Evolutionary conservation across 768 basidiomycete genomes (phyloP), one percentile per base, ranked within the genome.

Genomic region (Agrocybe praecox): DNA sequence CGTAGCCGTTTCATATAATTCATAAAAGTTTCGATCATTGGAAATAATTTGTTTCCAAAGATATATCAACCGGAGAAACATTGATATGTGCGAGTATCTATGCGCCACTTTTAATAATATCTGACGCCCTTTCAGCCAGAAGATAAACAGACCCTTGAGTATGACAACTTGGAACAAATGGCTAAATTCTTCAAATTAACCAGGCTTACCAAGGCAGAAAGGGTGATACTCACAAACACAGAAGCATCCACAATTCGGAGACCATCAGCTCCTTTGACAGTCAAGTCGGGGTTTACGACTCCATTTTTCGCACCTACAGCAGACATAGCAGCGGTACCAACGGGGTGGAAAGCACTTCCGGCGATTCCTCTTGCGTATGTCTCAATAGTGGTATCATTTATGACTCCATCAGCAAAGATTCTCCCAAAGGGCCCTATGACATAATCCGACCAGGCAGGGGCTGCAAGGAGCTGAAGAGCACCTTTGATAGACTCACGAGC

Each of bases 191-290:
- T n/a, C n/a, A n/a, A n/a, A n/a, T n/a, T n/a, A n/a, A n/a, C n/a
- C n/a, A n/a, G n/a, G n/a, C n/a, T n/a, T n/a, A n/a, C n/a, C n/a
- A n/a, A n/a, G n/a, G n/a, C n/a, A 11, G 5, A 56, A 19, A 48
- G 19, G 18, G 8, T 44, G 29, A 14, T 2, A 59, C 74, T 58
- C 49, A 74, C 76, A 57, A 71, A 57, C 55, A 71, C 69, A 7
- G 75, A 76, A 2, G 71, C 73, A 65, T 80, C 77, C 17, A 79
- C 75, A 36, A 80, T 64, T 7, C 79, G 69, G n/a, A 80, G 53
- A 6, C 74, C 76, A 7, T 52, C 52, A 0, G 69, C 65, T 5
- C 71, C 69, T 57, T 79, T 77, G 6, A 79, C 69, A 5, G 54
- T 59, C 24, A 80, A 61, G 51, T 76, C 65, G 12, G 74, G 67